Evolutionary conservation across 805 yeast species (phyloP).

Genomic region (Yarrowia sp.): DNA sequence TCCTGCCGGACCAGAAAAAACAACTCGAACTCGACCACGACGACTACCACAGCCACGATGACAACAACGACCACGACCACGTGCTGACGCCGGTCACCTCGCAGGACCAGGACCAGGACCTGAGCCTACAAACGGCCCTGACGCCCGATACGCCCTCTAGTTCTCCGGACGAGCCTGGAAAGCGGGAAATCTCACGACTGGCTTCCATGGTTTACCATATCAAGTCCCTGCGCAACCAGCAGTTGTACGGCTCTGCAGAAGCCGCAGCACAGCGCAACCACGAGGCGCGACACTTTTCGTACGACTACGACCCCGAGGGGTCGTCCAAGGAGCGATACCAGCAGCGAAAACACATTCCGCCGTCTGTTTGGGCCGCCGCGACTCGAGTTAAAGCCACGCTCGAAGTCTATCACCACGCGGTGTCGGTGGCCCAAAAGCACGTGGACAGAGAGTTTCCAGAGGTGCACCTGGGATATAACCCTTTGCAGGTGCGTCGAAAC

Average conservation of each 20-base stretch:
- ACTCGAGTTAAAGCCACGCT: constrained; percentile 47
- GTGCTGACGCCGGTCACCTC: constrained; percentile 31
- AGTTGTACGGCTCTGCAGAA: constrained; percentile 36
- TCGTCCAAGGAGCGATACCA: constrained; percentile 18
- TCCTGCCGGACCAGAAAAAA: constrained; percentile 23
- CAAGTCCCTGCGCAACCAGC: constrained; percentile 36
- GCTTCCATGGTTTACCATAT: constrained; percentile 35
- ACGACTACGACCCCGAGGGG: constrained; percentile 34
- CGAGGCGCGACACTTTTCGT: constrained; percentile 25
- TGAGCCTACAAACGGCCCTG: constrained; percentile 11
- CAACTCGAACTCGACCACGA: constrained; percentile 15
- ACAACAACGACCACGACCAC: constrained; percentile 34
- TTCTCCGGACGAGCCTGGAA: constrained; percentile 15
- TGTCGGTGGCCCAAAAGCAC: constrained; percentile 41
- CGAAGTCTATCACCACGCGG: constrained; percentile 46
- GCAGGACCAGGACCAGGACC: constrained; percentile 30
- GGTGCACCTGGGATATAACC: constrained; percentile 68
- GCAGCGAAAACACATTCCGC: constrained; percentile 39
- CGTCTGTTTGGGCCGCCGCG: constrained; percentile 44
- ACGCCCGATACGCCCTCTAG: constrained; percentile 15
- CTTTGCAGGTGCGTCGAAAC: constrained; percentile 81
- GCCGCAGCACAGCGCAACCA: constrained; percentile 32
- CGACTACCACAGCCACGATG: constrained; percentile 20
- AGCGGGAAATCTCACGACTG: constrained; percentile 28
- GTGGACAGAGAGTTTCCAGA: constrained; percentile 29